Percentiles rank a stretch among this genome's conserved stretches.
These are phyloP conservation scores for Thymus quinquecostatus DNA, from an alignment of 257 asterid genomes.

Conservation along the genomic window DNA sequence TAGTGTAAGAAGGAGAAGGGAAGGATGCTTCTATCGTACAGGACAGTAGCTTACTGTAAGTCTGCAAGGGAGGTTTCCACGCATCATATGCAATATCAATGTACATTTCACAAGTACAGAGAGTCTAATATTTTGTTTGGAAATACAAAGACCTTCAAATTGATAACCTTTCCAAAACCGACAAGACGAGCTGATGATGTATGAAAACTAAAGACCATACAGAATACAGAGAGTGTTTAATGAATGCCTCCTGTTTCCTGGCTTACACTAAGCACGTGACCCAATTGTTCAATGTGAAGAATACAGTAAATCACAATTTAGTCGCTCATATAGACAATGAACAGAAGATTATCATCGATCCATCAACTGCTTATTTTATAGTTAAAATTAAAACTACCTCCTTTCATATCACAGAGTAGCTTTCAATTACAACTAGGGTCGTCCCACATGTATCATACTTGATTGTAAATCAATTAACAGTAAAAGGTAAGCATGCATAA, in stretches of 20 bases:
- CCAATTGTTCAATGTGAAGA: constrained; percentile 4
- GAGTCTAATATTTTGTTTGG: not conserved
- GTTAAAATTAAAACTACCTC: not conserved
- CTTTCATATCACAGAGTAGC: constrained; percentile 12
- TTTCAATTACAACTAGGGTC: constrained; percentile 1
- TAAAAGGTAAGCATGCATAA: too few species aligned
- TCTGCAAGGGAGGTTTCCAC: not conserved
- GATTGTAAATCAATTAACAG: not conserved
- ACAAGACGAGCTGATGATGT: not conserved
- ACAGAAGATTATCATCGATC: not conserved
- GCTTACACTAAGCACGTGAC: not conserved
- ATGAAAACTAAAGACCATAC: not conserved
- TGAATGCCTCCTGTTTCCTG: not conserved
- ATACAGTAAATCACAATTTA: constrained; percentile 11
- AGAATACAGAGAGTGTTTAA: constrained; percentile 10
- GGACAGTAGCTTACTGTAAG: constrained; percentile 13
- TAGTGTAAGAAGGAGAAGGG: constrained; percentile 6
- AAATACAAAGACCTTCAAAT: constrained; percentile 6
- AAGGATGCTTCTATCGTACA: constrained; percentile 9
- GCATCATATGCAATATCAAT: constrained; percentile 9
- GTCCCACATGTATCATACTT: not conserved
- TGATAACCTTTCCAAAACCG: constrained; percentile 17
- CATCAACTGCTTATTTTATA: not conserved
- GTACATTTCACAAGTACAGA: constrained; percentile 9
- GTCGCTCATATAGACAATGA: not conserved